Evolutionary conservation across 345 rosid species (phyloP), one percentile per base, ranked within the genome.

Genomic region (Streptanthus diversifolius): DNA sequence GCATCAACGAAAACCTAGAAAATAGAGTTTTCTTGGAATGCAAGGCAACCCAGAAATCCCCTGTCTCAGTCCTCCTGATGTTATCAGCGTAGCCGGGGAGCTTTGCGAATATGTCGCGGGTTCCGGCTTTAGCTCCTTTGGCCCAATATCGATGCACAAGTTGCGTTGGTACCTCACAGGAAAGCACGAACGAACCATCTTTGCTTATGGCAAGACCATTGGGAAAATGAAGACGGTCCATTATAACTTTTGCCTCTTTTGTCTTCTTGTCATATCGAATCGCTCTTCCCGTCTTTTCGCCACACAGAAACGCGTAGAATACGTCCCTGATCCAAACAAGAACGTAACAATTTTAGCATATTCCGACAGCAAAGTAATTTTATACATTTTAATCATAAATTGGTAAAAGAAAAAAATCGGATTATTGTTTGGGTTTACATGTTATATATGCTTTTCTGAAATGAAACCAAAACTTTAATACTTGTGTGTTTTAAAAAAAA

Each of bases 121-220:
- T 77, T 27, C 83, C 80, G 0, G 80, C 66, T 15, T 78, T 77
- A 8, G 82, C 82, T 32, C 82, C 86, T 15, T 41, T 74, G 39
- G 74, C 81, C 84, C 88, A 80, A 40, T 73, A 71, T 63, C 88
- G 83, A 35, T 76, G 78, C 56, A 91, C 75, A 51, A 75, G 60
- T 53, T 78, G 37, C 0, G 71, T 73, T 12, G 77, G 27, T 0
- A 74, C 74, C 72, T 91, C 95, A 0, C 86, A 86, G 5, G 88
- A 79, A 13, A 89, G 76, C 39, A 86, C 66, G 43, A 85, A 89
- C 3, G 85, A 75, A 19, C 76, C 75, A 27, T 89, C 87, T 64
- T 82, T 86, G 85, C 91, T 87, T 51, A 91, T 35, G 2, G 95
- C 85, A 10, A 87, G 86, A 8, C 97, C 95, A 64, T 91, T 91